Base-by-base conservation (phyloP, 2,329 filamentous ascomycete species). In the Cercospora berteroae region DNA sequence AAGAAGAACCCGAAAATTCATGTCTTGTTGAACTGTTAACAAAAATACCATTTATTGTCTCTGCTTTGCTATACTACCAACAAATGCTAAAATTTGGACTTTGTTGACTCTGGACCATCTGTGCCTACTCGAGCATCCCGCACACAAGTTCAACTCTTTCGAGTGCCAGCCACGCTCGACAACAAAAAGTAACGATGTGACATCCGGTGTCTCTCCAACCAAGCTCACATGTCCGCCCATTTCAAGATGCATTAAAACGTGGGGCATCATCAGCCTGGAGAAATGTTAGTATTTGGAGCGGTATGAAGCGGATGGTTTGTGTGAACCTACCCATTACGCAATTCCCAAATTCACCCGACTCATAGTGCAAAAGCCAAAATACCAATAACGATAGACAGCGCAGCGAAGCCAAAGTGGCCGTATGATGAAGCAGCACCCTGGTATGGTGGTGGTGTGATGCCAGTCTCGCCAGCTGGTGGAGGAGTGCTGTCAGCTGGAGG, bases 281-380 rank as follows among this genome's bases (percentile, higher is more conserved):
- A 44, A 8, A 50, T 10, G 18, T 63, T 27, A 57, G 56, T 33
- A 12, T 44, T 36, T 57, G 29, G 36, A 20, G 20, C 12, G 16
- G 20, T 8, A 25, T 31, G 4, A 12, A 12, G 56, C 13, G 18
- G 16, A 13, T 23, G 3, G 5, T 16, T 16, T 27, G 52, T 0
- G n/a, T 18, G 0, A 31, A 60, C 57, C 16, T 55, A 64, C 65
- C 57, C 58, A 65, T 64, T 63, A 65, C 39, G 48, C 48, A 27
- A 13, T 55, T 27, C 55, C 29, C 18, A 55, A 25, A 23, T 60
- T 18, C n/a, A 55, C 29, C 57, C 52, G 60, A 33, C 31, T 31
- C 57, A 74, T 66, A 74, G 66, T 29, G 69, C 67, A 62, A 74
- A 71, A 63, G 72, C 71, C 55, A 74, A 65, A 44, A 59, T 66